Evolutionary conservation across 2,329 filamentous ascomycete genomes (phyloP).

Genomic region (Penicillium vulpinum): DNA sequence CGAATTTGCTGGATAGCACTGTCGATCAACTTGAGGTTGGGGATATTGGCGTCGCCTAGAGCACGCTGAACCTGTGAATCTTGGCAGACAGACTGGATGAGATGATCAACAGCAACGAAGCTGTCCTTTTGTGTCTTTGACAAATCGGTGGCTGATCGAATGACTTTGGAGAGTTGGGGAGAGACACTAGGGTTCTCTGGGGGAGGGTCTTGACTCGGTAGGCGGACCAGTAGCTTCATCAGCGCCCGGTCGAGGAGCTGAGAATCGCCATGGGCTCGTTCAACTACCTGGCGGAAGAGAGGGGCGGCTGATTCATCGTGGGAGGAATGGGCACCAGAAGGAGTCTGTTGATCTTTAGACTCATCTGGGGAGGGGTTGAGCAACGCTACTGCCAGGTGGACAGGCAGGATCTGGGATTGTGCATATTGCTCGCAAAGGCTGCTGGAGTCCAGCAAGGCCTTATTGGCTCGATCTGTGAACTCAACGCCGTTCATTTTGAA

Average conservation of each 20-base stretch:
- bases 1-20: constrained; percentile 88
- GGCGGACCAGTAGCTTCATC: constrained; percentile 86
- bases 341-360: constrained; percentile 74
- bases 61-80: constrained; percentile 71
- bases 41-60: constrained; percentile 83
- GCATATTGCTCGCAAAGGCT: constrained; percentile 82
- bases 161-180: constrained; percentile 75
- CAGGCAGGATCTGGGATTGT: constrained; percentile 84
- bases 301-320: constrained; percentile 64
- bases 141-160: constrained; percentile 81
- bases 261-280: constrained; percentile 88
- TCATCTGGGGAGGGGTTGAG: constrained; percentile 52
- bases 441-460: constrained; percentile 87
- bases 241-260: constrained; percentile 84
- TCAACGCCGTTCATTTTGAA: constrained; percentile 53
- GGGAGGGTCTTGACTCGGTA: constrained; percentile 92
- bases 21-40: constrained; percentile 86
- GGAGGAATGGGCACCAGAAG: constrained; percentile 59
- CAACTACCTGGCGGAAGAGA: constrained; percentile 92
- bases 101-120: constrained; percentile 90
- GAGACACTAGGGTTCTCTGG: constrained; percentile 84
- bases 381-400: constrained; percentile 73
- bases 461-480: constrained; percentile 90
- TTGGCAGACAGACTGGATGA: constrained; percentile 82
- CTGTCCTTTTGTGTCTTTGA: constrained; percentile 98